Percentiles rank a stretch among this genome's conserved stretches.
phyloP scores from a whole-genome alignment of 129 eudicot species.

The Flaveria robusta region DNA sequence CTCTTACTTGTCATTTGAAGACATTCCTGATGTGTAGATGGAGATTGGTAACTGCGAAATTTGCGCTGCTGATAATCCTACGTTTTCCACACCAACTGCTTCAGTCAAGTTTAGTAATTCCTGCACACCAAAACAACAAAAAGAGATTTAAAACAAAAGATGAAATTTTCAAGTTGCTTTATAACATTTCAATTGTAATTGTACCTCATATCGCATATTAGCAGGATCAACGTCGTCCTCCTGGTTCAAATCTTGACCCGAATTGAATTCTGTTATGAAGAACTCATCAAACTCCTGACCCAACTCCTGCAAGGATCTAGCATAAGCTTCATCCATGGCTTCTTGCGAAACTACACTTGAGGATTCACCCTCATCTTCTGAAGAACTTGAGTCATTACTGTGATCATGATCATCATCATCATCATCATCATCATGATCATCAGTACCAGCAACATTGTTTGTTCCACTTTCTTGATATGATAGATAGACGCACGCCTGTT shows the following conservation, averaged over 20 bases:
- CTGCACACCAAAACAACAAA: constrained; percentile 32
- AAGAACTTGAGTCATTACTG: constrained; percentile 32
- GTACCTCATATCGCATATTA: constrained; percentile 79
- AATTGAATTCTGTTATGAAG: constrained; percentile 40
- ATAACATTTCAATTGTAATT: background rate
- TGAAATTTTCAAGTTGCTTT: background rate
- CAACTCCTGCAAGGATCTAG: constrained; percentile 74
- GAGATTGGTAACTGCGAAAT: constrained; percentile 62
- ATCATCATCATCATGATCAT: constrained; percentile 13
- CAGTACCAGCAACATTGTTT: constrained; percentile 10
- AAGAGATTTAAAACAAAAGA: background rate
- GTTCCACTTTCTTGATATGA: constrained; percentile 49
- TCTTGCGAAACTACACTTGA: constrained; percentile 45
- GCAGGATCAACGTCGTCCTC: constrained; percentile 68
- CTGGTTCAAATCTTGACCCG: constrained; percentile 41
- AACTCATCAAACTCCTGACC: constrained; percentile 61
- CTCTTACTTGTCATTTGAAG: constrained; percentile 55
- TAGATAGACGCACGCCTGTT: constrained; percentile 69
- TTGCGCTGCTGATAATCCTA: constrained; percentile 55
- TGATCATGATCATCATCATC: constrained; percentile 14
- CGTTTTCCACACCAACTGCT: constrained; percentile 59
- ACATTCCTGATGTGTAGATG: constrained; percentile 60
- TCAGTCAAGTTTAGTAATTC: constrained; percentile 67
- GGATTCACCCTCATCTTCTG: constrained; percentile 48
- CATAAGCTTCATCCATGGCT: constrained; percentile 78